A percentile compares a stretch with the other conserved stretches of the same genome.
phyloP scores from a whole-genome alignment of 2,329 filamentous ascomycete genomes.

The Penicillium sp. region DNA sequence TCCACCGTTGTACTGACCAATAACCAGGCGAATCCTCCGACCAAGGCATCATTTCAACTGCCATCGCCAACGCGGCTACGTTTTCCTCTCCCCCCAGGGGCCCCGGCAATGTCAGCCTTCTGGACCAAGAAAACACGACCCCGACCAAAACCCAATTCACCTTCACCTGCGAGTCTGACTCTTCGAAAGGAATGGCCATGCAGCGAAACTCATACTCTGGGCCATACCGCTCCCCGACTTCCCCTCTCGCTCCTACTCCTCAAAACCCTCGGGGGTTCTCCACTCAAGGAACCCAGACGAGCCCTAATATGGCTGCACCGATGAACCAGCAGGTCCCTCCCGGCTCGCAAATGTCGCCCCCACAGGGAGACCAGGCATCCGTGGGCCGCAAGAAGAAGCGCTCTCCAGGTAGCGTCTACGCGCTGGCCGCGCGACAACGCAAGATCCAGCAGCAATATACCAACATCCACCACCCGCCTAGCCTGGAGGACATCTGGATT shows the following conservation, averaged over 20 bases:
- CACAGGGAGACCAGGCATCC: conserved; percentile 53
- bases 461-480: conserved; percentile 76
- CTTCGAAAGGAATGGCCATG: conserved; percentile 78
- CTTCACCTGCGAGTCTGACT: conserved; percentile 92
- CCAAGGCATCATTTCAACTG: conserved; percentile 87
- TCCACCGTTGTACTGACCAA: conserved; percentile 16
- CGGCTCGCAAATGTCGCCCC: conserved; percentile 37
- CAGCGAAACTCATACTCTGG: conserved; percentile 59
- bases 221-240: conserved; percentile 43
- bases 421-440: conserved; percentile 76
- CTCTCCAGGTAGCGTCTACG: conserved; percentile 72
- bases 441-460: conserved; percentile 76
- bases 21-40: conserved; percentile 51
- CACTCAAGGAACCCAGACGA: conserved; percentile 63
- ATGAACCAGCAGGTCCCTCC: conserved; percentile 42
- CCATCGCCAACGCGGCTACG: conserved; percentile 86
- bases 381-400: conserved; percentile 69
- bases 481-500: conserved; percentile 81
- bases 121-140: conserved; percentile 71
- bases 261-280: conserved; percentile 51
- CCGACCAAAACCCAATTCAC: conserved; percentile 89
- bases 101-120: conserved; percentile 78
- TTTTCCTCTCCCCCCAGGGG: conserved; percentile 65
- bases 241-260: conserved; percentile 41
- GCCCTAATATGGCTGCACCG: conserved; percentile 53